Percentiles rank a stretch among this genome's conserved stretches.
These are phyloP conservation scores for Daedaleopsis sinensis DNA, from an alignment of 768 basidiomycete species.

Conservation along the genomic window DNA sequence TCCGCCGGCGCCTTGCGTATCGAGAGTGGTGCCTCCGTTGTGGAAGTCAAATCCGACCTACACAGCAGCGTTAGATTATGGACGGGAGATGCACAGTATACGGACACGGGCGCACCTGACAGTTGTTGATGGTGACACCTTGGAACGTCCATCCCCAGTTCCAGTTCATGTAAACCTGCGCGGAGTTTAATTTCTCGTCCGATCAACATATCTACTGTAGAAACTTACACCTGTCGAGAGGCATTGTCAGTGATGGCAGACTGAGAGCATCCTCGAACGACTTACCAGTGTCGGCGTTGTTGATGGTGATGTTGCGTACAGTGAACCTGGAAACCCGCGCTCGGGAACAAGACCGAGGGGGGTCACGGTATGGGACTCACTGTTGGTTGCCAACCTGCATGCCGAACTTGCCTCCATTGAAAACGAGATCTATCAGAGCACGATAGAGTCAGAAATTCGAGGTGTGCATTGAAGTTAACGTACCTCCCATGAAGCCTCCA, in stretches of 20 bases:
- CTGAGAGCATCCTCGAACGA: background rate
- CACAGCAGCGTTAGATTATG: background rate
- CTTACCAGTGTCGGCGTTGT: slow-evolving; percentile 47
- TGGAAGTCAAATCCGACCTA: slow-evolving; percentile 28
- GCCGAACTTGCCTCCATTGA: slow-evolving; percentile 46
- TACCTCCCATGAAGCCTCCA: slow-evolving; percentile 60
- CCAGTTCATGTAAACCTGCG: slow-evolving; percentile 28
- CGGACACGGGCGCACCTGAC: slow-evolving; percentile 39
- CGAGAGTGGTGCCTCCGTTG: slow-evolving; percentile 18
- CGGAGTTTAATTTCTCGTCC: background rate
- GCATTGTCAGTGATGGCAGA: background rate
- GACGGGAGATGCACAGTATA: background rate
- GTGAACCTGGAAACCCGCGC: slow-evolving; percentile 48
- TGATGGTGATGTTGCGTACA: slow-evolving; percentile 62
- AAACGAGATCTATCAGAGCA: slow-evolving; percentile 39
- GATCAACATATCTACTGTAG: background rate
- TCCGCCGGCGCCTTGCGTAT: slow-evolving; percentile 47
- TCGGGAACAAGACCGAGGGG: background rate
- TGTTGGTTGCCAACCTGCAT: slow-evolving; percentile 75
- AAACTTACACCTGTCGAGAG: slow-evolving; percentile 11
- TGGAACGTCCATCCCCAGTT: slow-evolving; percentile 55
- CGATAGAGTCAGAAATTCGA: background rate
- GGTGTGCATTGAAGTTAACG: slow-evolving; percentile 11
- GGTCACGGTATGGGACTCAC: slow-evolving; percentile 35
- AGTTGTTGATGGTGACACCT: slow-evolving; percentile 42